These are phyloP conservation scores for Oryza glaberrima DNA, from an alignment of 176 grass and related monocot species.

Conservation along the genomic window DNA sequence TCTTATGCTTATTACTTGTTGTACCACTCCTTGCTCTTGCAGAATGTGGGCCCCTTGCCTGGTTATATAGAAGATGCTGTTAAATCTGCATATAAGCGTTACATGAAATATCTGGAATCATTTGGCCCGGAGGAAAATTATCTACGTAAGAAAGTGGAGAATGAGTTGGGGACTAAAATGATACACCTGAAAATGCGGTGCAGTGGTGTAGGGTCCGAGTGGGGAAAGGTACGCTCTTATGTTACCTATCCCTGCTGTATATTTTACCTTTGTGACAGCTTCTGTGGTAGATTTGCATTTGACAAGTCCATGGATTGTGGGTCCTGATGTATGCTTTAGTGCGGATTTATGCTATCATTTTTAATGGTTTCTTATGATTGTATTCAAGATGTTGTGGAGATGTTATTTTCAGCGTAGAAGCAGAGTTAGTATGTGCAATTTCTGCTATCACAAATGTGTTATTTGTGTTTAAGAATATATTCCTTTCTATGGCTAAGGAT, in stretches of 20 bases:
- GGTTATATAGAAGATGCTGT: slow-evolving; percentile 87
- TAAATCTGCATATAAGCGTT: slow-evolving; percentile 76
- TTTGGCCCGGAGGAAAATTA: slow-evolving; percentile 75
- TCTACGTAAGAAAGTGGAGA: slow-evolving; percentile 89
- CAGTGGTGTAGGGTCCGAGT: slow-evolving; percentile 86
- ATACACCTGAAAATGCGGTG: slow-evolving; percentile 99
- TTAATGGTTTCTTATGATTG: background rate
- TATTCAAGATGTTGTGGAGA: slow-evolving; percentile 1
- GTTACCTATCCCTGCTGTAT: background rate
- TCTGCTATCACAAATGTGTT: background rate
- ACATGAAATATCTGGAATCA: slow-evolving; percentile 82
- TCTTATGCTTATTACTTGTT: slow-evolving; percentile 25
- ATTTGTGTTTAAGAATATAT: background rate
- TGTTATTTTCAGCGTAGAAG: slow-evolving; percentile 16
- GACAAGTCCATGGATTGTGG: background rate
- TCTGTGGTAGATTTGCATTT: background rate
- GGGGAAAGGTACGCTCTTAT: slow-evolving; percentile 68
- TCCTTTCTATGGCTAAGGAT: background rate
- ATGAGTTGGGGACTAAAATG: slow-evolving; percentile 94
- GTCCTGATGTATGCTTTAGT: slow-evolving; percentile 19
- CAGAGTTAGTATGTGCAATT: background rate
- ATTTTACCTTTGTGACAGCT: background rate
- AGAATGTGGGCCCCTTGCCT: slow-evolving; percentile 87
- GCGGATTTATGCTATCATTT: slow-evolving; percentile 8
- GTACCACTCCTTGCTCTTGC: slow-evolving; percentile 35